These are phyloP conservation scores for Rhamnella rubrinervis DNA, from an alignment of 331 rosid genomes.

Conservation along the genomic window DNA sequence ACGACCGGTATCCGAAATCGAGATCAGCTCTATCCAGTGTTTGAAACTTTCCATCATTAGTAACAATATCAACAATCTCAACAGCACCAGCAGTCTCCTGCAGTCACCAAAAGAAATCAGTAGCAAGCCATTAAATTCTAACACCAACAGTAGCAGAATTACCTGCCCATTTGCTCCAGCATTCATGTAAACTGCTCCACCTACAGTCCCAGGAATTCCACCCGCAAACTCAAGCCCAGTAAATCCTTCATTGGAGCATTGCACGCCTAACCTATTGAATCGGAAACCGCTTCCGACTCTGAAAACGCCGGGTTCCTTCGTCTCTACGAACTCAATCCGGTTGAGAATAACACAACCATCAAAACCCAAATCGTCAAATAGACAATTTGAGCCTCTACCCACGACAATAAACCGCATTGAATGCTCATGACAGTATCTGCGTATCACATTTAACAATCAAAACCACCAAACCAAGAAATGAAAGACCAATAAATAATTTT, in stretches of 20 bases:
- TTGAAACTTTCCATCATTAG: constrained; percentile 20
- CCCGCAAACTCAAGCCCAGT: constrained; percentile 34
- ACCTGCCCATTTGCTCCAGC: constrained; percentile 43
- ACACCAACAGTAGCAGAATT: neutral
- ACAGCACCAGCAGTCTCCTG: constrained; percentile 30
- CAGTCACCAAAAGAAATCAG: neutral
- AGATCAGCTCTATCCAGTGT: constrained; percentile 19
- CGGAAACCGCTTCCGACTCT: constrained; percentile 38
- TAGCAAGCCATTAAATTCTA: neutral
- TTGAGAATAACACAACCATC: constrained; percentile 37
- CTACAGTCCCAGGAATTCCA: constrained; percentile 36
- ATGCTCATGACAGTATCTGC: constrained; percentile 34
- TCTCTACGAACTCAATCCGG: constrained; percentile 33
- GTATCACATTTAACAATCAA: neutral
- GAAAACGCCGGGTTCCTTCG: constrained; percentile 16
- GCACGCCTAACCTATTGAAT: constrained; percentile 22
- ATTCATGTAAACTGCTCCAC: constrained; percentile 37
- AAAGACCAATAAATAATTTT: neutral
- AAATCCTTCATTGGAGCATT: constrained; percentile 36
- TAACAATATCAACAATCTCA: constrained; percentile 24
- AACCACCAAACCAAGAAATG: neutral
- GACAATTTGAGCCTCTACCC: constrained; percentile 39
- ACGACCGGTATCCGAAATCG: constrained; percentile 22
- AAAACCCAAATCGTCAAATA: constrained; percentile 34
- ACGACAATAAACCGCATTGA: constrained; percentile 23